phyloP scores from a whole-genome alignment of 257 asterid genomes.

The Striga asiatica region DNA sequence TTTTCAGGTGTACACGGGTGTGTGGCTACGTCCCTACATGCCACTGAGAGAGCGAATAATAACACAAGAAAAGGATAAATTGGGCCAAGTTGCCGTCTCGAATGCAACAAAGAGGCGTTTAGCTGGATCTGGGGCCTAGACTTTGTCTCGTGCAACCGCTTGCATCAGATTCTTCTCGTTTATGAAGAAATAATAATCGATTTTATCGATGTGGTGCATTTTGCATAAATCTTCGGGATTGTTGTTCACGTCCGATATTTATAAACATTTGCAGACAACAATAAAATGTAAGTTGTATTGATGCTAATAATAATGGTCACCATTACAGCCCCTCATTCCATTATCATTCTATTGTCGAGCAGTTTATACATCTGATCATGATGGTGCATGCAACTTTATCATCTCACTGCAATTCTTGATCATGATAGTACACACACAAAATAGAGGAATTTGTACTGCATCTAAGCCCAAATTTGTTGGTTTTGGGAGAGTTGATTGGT shows the following conservation, averaged over 20 bases:
- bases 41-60: conserved; percentile 54
- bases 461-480: too few species aligned
- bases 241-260: not conserved
- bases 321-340: not conserved
- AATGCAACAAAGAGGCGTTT: conserved; percentile 86
- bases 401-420: too few species aligned
- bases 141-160: not conserved
- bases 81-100: conserved; percentile 74
- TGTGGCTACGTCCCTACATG: conserved; percentile 75
- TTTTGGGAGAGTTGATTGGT: too few species aligned
- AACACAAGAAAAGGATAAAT: conserved; percentile 44
- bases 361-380: too few species aligned
- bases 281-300: conserved; percentile 4
- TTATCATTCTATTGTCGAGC: too few species aligned
- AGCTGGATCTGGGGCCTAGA: conserved; percentile 76
- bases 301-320: not conserved
- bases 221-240: too few species aligned
- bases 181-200: conserved; percentile 5
- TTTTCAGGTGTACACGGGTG: conserved; percentile 81
- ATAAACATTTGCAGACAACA: not conserved
- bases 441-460: too few species aligned
- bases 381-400: too few species aligned
- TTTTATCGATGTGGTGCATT: not conserved
- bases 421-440: too few species aligned
- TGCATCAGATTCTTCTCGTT: conserved; percentile 1